These are phyloP conservation scores for Globisporangium nodosum DNA, from an alignment of 352 stramenopile species.

Conservation along the genomic window DNA sequence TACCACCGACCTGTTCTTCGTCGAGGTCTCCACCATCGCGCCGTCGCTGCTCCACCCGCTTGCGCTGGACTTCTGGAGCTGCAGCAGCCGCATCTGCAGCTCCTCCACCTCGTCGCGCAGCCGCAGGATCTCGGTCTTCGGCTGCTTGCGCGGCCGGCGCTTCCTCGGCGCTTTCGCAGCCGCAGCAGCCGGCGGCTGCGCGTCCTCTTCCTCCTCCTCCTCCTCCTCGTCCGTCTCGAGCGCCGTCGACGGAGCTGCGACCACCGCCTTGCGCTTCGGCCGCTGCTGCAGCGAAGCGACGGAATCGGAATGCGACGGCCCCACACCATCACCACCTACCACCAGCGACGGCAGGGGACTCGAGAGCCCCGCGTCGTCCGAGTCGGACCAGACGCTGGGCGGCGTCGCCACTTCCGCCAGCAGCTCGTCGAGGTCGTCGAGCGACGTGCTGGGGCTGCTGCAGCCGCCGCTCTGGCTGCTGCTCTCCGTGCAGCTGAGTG, in stretches of 20 bases:
- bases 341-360: background rate
- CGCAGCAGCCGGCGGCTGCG: background rate
- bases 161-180: background rate
- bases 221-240: background rate
- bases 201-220: background rate
- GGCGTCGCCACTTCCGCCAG: background rate
- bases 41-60: background rate
- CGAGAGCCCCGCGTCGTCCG: background rate
- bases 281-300: background rate
- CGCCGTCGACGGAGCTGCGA: background rate
- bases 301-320: background rate
- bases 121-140: constrained; percentile 9
- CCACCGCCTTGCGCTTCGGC: constrained; percentile 6
- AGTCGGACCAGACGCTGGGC: constrained; percentile 3
- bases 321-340: too few species aligned
- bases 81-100: constrained; percentile 7
- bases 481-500: constrained; percentile 1
- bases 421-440: constrained; percentile 1
- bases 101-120: constrained; percentile 10
- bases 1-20: background rate
- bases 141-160: constrained; percentile 7
- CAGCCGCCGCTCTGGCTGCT: too few species aligned
- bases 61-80: constrained; percentile 5
- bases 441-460: too few species aligned
- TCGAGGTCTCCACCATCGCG: background rate